Conservation (phyloP, 2,329 filamentous ascomycete species). For the Fusarium nodosum region DNA sequence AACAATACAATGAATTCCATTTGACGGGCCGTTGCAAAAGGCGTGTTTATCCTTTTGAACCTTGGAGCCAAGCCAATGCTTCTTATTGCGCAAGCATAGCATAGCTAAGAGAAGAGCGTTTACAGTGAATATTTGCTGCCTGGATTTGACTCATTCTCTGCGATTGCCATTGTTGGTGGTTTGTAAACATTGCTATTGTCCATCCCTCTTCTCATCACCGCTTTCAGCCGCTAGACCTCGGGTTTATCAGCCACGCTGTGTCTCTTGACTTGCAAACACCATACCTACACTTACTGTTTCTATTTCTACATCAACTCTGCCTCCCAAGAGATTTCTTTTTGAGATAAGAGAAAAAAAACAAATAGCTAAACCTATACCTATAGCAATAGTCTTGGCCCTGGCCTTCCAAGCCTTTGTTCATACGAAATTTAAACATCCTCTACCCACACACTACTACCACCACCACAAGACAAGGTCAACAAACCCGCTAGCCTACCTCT, state of each 20-base stretch:
- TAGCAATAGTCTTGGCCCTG: neutral
- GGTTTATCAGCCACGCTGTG: constrained; percentile 19
- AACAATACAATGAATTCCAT: constrained; percentile 4
- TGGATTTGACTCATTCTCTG: constrained; percentile 23
- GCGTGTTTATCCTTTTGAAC: neutral
- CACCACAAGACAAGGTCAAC: constrained; percentile 25
- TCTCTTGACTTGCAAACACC: constrained; percentile 7
- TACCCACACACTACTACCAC: constrained; percentile 33
- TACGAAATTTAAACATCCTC: constrained; percentile 13
- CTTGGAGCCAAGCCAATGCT: neutral
- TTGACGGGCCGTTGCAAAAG: constrained; percentile 1
- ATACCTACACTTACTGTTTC: neutral
- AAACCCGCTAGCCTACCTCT: constrained; percentile 21
- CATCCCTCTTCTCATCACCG: constrained; percentile 8
- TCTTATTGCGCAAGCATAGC: neutral
- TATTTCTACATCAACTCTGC: neutral
- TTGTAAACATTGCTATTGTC: constrained; percentile 10
- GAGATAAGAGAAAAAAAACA: neutral
- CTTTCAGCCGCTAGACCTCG: constrained; percentile 30
- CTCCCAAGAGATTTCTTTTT: neutral
- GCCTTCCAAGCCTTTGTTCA: constrained; percentile 8
- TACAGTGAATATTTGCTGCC: constrained; percentile 10
- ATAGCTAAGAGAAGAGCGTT: neutral
- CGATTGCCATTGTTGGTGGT: constrained; percentile 3
- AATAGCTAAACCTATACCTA: neutral